Conservation (phyloP, 2,329 filamentous ascomycete genomes). For the Dactylellina drechsleri region DNA sequence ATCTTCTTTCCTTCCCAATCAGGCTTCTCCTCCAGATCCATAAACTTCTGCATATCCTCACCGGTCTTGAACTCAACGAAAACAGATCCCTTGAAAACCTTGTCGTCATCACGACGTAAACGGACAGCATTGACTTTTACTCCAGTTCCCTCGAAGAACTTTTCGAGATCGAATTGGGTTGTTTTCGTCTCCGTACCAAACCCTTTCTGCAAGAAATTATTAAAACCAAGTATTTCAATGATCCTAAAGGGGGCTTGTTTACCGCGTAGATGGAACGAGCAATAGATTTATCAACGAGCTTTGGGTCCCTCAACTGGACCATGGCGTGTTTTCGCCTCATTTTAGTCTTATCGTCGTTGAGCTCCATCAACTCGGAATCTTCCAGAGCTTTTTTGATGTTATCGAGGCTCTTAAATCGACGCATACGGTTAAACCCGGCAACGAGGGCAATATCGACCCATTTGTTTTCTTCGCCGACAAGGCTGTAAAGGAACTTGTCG, state of each 20-base stretch:
- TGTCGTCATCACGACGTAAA: conserved; percentile 78
- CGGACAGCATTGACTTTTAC: conserved; percentile 79
- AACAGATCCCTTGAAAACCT: conserved; percentile 92
- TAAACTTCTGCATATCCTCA: conserved; percentile 81
- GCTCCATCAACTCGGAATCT: conserved; percentile 76
- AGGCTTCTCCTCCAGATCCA: conserved; percentile 81
- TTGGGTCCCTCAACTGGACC: conserved; percentile 64
- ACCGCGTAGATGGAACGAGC: conserved; percentile 80
- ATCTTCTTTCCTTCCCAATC: conserved; percentile 79
- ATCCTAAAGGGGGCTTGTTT: conserved; percentile 14
- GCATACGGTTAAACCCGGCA: conserved; percentile 93
- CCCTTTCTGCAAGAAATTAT: conserved; percentile 71
- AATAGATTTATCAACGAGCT: conserved; percentile 73
- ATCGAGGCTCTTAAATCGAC: conserved; percentile 86
- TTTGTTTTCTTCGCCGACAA: conserved; percentile 82
- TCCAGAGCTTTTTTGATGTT: conserved; percentile 85
- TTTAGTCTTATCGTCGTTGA: conserved; percentile 74
- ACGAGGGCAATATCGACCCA: conserved; percentile 81
- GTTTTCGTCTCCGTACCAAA: conserved; percentile 85
- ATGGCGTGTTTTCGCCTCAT: conserved; percentile 80
- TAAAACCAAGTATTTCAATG: conserved; percentile 6
- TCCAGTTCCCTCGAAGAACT: conserved; percentile 85
- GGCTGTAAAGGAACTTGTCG: conserved; percentile 85
- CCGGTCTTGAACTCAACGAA: conserved; percentile 91
- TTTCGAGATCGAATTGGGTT: conserved; percentile 93